Evolutionary conservation across 2,329 filamentous ascomycete species (phyloP).

Genomic region (Tolypocladium paradoxum): DNA sequence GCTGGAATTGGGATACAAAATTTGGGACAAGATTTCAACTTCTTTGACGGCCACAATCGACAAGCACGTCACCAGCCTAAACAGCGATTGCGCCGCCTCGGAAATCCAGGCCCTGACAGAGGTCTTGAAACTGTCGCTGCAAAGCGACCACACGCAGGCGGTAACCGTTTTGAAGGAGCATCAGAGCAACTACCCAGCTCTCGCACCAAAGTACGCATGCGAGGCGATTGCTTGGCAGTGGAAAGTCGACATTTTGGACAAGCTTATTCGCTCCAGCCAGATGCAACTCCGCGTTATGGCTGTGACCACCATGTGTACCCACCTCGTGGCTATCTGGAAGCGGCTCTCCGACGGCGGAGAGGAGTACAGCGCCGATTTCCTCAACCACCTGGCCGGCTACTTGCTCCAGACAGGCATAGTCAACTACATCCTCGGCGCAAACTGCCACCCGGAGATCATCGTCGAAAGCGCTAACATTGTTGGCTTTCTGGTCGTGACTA

Average conservation of each 20-base stretch:
- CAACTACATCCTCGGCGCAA: constrained; percentile 79
- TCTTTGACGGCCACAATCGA: constrained; percentile 38
- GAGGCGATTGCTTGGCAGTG: constrained; percentile 52
- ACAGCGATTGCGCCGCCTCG: constrained; percentile 29
- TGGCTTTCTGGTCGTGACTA: constrained; percentile 74
- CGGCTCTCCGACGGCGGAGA: constrained; percentile 37
- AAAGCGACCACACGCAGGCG: constrained; percentile 24
- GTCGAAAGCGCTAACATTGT: constrained; percentile 72
- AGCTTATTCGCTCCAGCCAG: constrained; percentile 69
- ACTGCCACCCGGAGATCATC: constrained; percentile 87
- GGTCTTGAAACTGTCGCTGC: constrained; percentile 31
- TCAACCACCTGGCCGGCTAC: constrained; percentile 59
- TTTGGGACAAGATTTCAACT: constrained; percentile 31
- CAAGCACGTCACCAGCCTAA: constrained; percentile 42
- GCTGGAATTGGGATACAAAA: constrained; percentile 28
- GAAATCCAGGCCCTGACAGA: constrained; percentile 31
- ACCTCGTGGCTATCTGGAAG: constrained; percentile 59
- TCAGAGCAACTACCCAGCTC: constrained; percentile 19
- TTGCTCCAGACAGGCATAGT: constrained; percentile 62
- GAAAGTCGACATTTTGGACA: constrained; percentile 58
- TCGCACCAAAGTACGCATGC: constrained; percentile 26
- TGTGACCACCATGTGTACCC: constrained; percentile 59
- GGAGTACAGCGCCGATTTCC: constrained; percentile 32
- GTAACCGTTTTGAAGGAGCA: constrained; percentile 15
- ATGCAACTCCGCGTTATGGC: constrained; percentile 84